A percentile compares a stretch with the other conserved stretches of the same genome.
phyloP scores from a whole-genome alignment of 495 filamentous ascomycete species.

The Cercophora samala region DNA sequence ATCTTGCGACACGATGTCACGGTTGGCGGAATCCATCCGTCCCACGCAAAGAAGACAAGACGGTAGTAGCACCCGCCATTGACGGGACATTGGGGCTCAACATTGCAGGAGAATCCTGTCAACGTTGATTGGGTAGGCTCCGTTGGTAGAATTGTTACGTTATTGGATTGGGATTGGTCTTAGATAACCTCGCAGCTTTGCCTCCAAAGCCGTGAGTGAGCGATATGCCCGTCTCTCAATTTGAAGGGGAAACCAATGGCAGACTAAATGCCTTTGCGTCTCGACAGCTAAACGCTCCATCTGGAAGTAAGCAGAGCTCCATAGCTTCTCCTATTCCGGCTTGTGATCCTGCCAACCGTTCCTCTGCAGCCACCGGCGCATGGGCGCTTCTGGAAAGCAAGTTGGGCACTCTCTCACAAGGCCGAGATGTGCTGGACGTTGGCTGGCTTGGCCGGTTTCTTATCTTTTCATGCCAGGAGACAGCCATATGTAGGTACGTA shows the following conservation, averaged over 20 bases:
- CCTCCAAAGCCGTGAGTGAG: background rate
- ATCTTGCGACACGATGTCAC: background rate
- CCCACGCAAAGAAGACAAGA: background rate
- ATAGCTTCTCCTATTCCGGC: background rate
- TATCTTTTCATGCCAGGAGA: background rate
- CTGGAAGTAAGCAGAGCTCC: background rate
- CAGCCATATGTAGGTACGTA: background rate
- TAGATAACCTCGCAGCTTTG: background rate
- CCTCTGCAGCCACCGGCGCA: background rate
- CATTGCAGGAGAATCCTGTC: background rate
- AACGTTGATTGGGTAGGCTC: conserved; percentile 1
- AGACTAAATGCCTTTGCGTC: too few species aligned
- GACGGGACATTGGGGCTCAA: background rate
- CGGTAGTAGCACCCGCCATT: background rate
- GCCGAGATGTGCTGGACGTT: background rate
- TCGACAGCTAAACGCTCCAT: background rate
- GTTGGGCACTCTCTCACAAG: background rate
- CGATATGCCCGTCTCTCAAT: too few species aligned
- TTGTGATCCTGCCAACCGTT: background rate
- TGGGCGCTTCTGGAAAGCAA: background rate
- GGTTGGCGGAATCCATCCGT: background rate
- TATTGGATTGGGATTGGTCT: conserved; percentile 9
- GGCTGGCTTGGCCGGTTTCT: background rate
- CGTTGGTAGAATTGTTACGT: conserved; percentile 3
- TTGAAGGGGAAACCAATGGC: too few species aligned